phyloP scores from a whole-genome alignment of 106 monocot species.

The Acanthochlamys bracteata region DNA sequence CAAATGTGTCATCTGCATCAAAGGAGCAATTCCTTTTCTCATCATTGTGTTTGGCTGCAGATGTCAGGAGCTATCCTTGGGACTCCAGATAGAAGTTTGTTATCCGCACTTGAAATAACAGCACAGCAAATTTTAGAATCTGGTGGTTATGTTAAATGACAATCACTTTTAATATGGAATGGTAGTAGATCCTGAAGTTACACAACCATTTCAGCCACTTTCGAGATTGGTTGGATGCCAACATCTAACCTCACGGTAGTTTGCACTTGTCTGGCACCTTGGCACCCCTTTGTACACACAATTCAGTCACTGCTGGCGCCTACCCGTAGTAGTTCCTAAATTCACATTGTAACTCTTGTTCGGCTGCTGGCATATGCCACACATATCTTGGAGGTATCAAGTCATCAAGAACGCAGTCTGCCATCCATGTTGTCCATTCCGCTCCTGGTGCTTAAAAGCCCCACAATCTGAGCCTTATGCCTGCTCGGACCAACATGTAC shows the following conservation, averaged over 20 bases:
- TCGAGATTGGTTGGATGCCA: constrained; percentile 66
- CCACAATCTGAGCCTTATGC: constrained; percentile 92
- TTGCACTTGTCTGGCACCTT: constrained; percentile 69
- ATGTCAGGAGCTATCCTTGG: no score
- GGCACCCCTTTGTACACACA: constrained; percentile 77
- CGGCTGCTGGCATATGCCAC: constrained; percentile 74
- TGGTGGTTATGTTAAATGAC: no score
- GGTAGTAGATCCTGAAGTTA: constrained; percentile 1
- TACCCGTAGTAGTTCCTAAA: constrained; percentile 88
- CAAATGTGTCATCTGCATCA: no score
- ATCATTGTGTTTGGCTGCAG: no score
- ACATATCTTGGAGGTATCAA: constrained; percentile 84
- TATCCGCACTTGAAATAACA: no score
- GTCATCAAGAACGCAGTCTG: constrained; percentile 81
- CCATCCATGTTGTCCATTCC: constrained; percentile 99
- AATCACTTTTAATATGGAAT: no score
- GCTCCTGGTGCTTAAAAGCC: constrained; percentile 86
- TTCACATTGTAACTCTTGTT: constrained; percentile 43
- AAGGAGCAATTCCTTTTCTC: no score
- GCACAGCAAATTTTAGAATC: no score
- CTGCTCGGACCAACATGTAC: constrained; percentile 77
- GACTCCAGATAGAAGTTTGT: no score
- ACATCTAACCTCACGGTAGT: constrained; percentile 86
- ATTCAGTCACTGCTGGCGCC: constrained; percentile 90
- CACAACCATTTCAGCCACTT: constrained; percentile 94